Percentiles rank a stretch among this genome's conserved stretches.
Conservation (phyloP, 768 basidiomycete genomes). For the Leccinum truebloodii region DNA sequence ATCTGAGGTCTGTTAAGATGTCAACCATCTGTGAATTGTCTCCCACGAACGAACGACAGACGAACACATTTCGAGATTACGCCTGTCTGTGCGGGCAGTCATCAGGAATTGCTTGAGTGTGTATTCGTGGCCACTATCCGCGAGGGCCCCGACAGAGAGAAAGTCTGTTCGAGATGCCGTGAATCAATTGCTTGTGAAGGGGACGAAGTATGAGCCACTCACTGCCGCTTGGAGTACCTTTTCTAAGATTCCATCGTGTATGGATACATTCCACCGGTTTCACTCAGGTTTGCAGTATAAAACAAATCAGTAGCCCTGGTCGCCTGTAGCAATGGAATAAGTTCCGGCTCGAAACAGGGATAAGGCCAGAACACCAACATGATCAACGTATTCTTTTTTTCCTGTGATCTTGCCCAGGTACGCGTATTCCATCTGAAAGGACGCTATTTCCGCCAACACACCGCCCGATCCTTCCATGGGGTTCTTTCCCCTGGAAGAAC, state of each 20-base stretch:
- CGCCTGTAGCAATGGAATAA: conserved; percentile 36
- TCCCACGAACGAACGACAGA: not conserved
- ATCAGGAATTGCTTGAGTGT: conserved; percentile 72
- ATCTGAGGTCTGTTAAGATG: conserved; percentile 50
- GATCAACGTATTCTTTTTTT: conserved; percentile 59
- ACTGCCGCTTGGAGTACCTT: conserved; percentile 50
- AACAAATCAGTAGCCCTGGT: conserved; percentile 50
- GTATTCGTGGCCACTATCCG: conserved; percentile 79
- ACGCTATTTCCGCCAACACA: conserved; percentile 75
- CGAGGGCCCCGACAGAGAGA: conserved; percentile 61
- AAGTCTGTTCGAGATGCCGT: conserved; percentile 25
- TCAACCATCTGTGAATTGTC: not conserved
- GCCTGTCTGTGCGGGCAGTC: conserved; percentile 60
- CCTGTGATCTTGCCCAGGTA: conserved; percentile 81
- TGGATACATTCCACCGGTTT: conserved; percentile 64
- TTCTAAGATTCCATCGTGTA: conserved; percentile 51
- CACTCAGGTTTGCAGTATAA: conserved; percentile 42
- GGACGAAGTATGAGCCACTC: conserved; percentile 19
- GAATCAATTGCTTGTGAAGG: not conserved
- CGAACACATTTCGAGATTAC: conserved; percentile 68
- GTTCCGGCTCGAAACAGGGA: not conserved
- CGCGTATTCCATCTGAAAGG: conserved; percentile 79
- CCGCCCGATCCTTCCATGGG: conserved; percentile 30
- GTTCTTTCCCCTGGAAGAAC: not conserved
- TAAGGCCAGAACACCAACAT: conserved; percentile 36